Evolutionary conservation across 192 early-diverging fungal species (phyloP).

Genomic region (Physocladia obscura): DNA sequence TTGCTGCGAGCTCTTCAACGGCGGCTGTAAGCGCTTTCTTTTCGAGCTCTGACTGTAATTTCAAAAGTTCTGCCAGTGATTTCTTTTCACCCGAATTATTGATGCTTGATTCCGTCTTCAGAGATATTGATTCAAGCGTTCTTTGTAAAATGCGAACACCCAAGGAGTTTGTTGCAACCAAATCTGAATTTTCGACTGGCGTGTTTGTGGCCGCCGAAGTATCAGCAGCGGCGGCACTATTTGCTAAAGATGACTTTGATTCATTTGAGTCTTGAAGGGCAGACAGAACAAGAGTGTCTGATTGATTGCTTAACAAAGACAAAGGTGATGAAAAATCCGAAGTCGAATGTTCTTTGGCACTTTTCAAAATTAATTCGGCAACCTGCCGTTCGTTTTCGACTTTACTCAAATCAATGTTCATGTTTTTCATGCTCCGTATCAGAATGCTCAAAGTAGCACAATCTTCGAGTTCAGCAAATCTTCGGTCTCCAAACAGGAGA

Average conservation of each 20-base stretch:
- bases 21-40: conserved; percentile 77
- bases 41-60: conserved; percentile 80
- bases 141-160: conserved; percentile 77
- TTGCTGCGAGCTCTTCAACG: conserved; percentile 60
- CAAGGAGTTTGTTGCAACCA: conserved; percentile 55
- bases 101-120: neutral
- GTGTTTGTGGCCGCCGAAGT: neutral
- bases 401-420: conserved; percentile 32
- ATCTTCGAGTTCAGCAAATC: conserved; percentile 32
- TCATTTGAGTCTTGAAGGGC: conserved; percentile 1
- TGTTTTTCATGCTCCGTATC: conserved; percentile 26
- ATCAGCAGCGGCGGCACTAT: neutral
- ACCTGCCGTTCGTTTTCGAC: conserved; percentile 6
- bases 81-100: neutral
- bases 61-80: conserved; percentile 21
- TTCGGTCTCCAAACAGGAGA: conserved; percentile 22
- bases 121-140: conserved; percentile 52
- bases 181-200: neutral
- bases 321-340: no score
- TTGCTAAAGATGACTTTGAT: no score
- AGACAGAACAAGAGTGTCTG: conserved; percentile 4
- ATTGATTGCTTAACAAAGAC: neutral
- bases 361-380: conserved; percentile 25
- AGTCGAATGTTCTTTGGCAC: neutral
- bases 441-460: conserved; percentile 31